Evolutionary conservation across 148 eudicot genomes (phyloP).

Genomic region (Spergularia marina): DNA sequence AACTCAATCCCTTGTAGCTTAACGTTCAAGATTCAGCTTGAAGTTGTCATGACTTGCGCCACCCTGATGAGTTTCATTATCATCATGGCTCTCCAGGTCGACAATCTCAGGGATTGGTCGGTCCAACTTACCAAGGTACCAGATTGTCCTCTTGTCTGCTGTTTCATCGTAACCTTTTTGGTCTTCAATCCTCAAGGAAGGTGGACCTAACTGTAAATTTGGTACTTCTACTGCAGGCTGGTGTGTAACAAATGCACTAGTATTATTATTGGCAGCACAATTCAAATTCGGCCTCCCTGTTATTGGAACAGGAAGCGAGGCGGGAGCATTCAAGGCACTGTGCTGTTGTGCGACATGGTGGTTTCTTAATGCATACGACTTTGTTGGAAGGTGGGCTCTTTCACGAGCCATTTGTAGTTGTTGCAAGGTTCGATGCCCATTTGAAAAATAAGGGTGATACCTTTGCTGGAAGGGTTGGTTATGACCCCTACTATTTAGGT

Average conservation of each 20-base stretch:
- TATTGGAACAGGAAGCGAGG: not conserved
- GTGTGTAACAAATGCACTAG: not conserved
- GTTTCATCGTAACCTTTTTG: slow-evolving; percentile 7
- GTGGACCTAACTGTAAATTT: no score
- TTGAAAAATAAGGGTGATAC: slow-evolving; percentile 25
- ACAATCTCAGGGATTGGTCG: slow-evolving; percentile 21
- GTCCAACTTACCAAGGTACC: slow-evolving; percentile 36
- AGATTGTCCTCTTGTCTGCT: slow-evolving; percentile 20
- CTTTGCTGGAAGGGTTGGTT: slow-evolving; percentile 20
- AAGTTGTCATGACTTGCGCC: not conserved
- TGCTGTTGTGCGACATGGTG: slow-evolving; percentile 2
- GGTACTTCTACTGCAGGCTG: not conserved
- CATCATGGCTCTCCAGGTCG: slow-evolving; percentile 16
- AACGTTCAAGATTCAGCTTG: slow-evolving; percentile 23
- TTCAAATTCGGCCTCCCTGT: not conserved
- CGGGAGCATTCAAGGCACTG: not conserved
- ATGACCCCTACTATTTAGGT: not conserved
- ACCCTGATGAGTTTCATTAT: not conserved
- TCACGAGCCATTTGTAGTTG: not conserved
- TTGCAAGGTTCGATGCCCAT: not conserved
- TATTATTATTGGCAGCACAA: not conserved
- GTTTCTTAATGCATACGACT: not conserved
- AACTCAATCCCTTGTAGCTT: not conserved
- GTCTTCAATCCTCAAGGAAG: not conserved
- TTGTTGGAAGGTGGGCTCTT: not conserved